Conservation (phyloP, 2,329 filamentous ascomycete species). For the Penicillium sp. region DNA sequence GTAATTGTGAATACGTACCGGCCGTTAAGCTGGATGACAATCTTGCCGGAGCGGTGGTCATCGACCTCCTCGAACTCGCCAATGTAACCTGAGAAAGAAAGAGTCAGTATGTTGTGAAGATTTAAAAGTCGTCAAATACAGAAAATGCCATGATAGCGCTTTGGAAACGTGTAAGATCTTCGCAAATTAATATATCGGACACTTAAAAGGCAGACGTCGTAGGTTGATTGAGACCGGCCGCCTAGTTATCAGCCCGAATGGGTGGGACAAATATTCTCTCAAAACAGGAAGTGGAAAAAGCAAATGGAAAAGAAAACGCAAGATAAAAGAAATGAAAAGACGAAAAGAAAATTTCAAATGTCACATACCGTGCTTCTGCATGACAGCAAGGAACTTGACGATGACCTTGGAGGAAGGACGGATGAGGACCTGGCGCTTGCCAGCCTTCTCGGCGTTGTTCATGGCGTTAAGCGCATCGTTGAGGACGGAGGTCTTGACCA, state of each 20-base stretch:
- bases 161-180: constrained; percentile 97
- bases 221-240: constrained; percentile 73
- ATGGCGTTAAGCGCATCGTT: constrained; percentile 99
- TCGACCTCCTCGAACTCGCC: constrained; percentile 99
- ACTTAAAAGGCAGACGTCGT: constrained; percentile 99
- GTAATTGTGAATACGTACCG: constrained; percentile 51
- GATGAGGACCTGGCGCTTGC: constrained; percentile 99
- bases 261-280: constrained; percentile 10
- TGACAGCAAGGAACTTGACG: constrained; percentile 97
- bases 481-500: constrained; percentile 99
- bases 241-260: constrained; percentile 99
- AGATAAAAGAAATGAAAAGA: constrained; percentile 11
- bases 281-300: background rate
- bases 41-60: constrained; percentile 99
- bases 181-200: constrained; percentile 89
- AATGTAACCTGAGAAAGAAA: constrained; percentile 74
- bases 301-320: constrained; percentile 1
- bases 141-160: constrained; percentile 42
- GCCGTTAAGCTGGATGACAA: constrained; percentile 98
- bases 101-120: constrained; percentile 78
- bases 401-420: constrained; percentile 99
- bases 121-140: constrained; percentile 91
- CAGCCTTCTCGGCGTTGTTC: constrained; percentile 99
- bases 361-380: constrained; percentile 96
- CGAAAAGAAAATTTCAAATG: background rate